Evolutionary conservation across 352 stramenopile genomes (phyloP), one percentile per base, ranked within the genome.

Genomic region (Pythium graminicola): DNA sequence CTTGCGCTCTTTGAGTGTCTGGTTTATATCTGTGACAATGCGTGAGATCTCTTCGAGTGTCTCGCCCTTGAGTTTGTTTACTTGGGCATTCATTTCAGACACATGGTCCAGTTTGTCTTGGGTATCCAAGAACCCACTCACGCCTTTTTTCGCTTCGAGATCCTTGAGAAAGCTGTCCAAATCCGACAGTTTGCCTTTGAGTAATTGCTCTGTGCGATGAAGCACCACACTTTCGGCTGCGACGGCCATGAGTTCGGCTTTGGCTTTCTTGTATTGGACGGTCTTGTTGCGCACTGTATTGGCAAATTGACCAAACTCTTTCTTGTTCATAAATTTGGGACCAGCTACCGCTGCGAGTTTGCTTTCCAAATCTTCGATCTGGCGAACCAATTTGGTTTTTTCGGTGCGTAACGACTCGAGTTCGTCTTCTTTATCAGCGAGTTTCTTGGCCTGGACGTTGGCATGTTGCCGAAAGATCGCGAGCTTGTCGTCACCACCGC

Each of bases 1-100:
- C 59, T 97, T 97, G 19, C 93, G 76, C 43, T 95, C 86, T 33
- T 88, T 95, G 23, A 97, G 70, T 31, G 87, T 84, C 52, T 95
- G 67, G 62, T 93, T 95, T 44, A 98, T 97, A 42, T 96, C 77
- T 7, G 87, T 86, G 13, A 97, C 89, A 28, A 96, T 80, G 19
- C 69, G 71, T 33, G 86, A 96, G 45, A 98, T 97, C 54, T 97
- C 93, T 55, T 97, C 89, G 14, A 98, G 76, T 24, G 86, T 97
- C 63, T 95, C 75, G 9, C 82, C 84, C 57, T 97, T 98, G 29
- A 90, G 58, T 52, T 91, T 76, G 65, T 98, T 96, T 38, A 97
- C 72, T 39, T 86, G 71, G 16, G 83, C 76, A 39, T 95, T 96
- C 65, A 86, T 69, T 57, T 95, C 82, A 23, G 85, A 90, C 20